phyloP scores from a whole-genome alignment of 495 filamentous ascomycete species.

The Apodospora peruviana region DNA sequence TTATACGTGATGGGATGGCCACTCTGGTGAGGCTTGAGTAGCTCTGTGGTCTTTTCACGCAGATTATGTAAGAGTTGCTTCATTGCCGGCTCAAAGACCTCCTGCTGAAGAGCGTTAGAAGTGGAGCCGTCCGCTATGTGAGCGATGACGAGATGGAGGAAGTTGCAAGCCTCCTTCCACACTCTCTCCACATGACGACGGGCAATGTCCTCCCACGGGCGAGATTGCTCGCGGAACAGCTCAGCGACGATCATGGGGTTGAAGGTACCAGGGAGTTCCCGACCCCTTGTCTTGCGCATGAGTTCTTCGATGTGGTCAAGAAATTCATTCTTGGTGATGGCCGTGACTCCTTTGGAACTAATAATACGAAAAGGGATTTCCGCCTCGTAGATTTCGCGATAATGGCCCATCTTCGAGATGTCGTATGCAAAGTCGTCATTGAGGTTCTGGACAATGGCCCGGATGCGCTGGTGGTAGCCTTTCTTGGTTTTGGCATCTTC shows the following conservation, averaged over 20 bases:
- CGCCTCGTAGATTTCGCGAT: slow-evolving; percentile 21
- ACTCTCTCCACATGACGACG: slow-evolving; percentile 18
- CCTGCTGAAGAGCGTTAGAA: slow-evolving; percentile 17
- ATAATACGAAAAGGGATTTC: not conserved
- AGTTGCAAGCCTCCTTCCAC: slow-evolving; percentile 16
- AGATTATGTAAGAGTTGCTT: slow-evolving; percentile 14
- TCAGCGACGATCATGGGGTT: slow-evolving; percentile 42
- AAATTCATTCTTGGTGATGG: slow-evolving; percentile 21
- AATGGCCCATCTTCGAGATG: slow-evolving; percentile 43
- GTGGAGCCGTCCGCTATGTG: slow-evolving; percentile 29
- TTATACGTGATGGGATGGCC: slow-evolving; percentile 54
- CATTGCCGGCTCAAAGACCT: slow-evolving; percentile 28
- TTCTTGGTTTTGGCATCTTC: slow-evolving; percentile 27
- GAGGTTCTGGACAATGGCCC: slow-evolving; percentile 54
- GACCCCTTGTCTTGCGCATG: slow-evolving; percentile 26
- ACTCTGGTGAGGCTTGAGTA: slow-evolving; percentile 29
- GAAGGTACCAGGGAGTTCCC: slow-evolving; percentile 43
- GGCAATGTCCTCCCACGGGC: slow-evolving; percentile 30
- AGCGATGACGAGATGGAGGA: slow-evolving; percentile 21
- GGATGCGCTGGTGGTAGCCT: slow-evolving; percentile 48
- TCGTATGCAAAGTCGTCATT: slow-evolving; percentile 51
- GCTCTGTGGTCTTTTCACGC: slow-evolving; percentile 22
- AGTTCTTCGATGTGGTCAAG: slow-evolving; percentile 26
- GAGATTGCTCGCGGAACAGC: slow-evolving; percentile 39
- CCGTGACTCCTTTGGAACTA: not conserved